Evolutionary conservation across 495 filamentous ascomycete species (phyloP).

Genomic region (Aspergillus diversus): DNA sequence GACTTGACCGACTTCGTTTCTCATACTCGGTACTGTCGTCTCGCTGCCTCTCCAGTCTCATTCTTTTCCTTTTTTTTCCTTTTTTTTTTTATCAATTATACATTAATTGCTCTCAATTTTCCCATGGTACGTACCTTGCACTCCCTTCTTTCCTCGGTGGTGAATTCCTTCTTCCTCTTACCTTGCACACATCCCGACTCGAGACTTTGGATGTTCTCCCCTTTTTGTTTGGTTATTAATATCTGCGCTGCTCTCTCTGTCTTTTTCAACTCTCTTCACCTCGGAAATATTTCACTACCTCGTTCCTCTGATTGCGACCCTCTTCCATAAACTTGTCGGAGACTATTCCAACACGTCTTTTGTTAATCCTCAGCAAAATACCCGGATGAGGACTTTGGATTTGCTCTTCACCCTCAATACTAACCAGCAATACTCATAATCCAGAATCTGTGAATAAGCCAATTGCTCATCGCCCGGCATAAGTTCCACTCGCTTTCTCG

Average conservation of each 20-base stretch:
- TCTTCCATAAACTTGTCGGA: conserved; percentile 10
- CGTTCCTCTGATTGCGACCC: conserved; percentile 16
- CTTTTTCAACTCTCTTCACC: conserved; percentile 5
- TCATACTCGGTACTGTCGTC: not conserved
- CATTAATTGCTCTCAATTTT: conserved; percentile 18
- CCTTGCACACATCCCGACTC: not conserved
- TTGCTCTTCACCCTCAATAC: conserved; percentile 10
- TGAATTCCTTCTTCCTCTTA: conserved; percentile 19
- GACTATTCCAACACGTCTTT: conserved; percentile 15
- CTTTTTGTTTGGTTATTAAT: conserved; percentile 11
- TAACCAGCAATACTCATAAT: conserved; percentile 8
- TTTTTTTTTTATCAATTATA: conserved; percentile 12
- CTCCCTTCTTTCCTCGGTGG: conserved; percentile 17
- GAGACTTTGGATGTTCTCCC: conserved; percentile 10
- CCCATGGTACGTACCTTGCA: conserved; percentile 15
- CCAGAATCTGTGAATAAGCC: not conserved
- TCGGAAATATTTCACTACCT: conserved; percentile 18
- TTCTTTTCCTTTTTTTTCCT: not conserved
- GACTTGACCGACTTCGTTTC: conserved; percentile 17
- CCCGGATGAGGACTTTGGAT: conserved; percentile 1
- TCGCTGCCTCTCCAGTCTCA: conserved; percentile 6
- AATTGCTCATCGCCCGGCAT: conserved; percentile 1
- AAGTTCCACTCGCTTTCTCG: not conserved
- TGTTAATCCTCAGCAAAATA: conserved; percentile 19
- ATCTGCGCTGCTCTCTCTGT: not conserved